Conservation (phyloP, 305 asterid species). For the Rubia tinctorum region DNA sequence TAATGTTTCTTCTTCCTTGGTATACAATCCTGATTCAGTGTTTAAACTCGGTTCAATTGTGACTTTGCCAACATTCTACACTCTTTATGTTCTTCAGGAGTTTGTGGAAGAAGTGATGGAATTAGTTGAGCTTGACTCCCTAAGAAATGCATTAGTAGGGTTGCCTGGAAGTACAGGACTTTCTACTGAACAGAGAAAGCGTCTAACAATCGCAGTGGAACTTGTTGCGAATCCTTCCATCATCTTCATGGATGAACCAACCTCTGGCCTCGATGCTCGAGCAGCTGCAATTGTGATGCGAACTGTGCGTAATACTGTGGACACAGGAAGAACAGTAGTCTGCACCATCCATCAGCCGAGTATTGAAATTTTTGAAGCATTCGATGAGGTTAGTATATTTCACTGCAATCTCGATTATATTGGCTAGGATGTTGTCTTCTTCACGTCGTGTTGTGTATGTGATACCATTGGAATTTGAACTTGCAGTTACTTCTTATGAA, state of each 20-base stretch:
- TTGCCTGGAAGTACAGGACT: constrained; percentile 82
- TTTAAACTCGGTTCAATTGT: constrained; percentile 1
- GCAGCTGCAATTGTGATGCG: constrained; percentile 97
- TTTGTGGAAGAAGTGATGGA: constrained; percentile 89
- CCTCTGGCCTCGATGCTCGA: constrained; percentile 94
- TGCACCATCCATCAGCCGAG: constrained; percentile 97
- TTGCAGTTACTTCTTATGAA: constrained; percentile 84
- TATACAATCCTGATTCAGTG: not conserved
- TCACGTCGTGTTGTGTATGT: not conserved
- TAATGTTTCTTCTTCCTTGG: constrained; percentile 12
- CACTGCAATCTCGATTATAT: not conserved
- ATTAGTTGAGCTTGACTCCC: constrained; percentile 73
- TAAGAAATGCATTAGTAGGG: constrained; percentile 83
- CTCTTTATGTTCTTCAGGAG: constrained; percentile 47
- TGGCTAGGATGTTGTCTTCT: not conserved
- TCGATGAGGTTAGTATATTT: constrained; percentile 66
- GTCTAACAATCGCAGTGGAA: constrained; percentile 88
- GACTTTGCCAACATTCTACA: constrained; percentile 5
- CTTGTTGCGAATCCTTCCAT: constrained; percentile 94
- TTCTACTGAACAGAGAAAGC: constrained; percentile 93
- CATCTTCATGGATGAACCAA: constrained; percentile 94
- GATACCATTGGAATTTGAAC: constrained; percentile 17
- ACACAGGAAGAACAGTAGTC: constrained; percentile 89
- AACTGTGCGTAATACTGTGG: constrained; percentile 89
- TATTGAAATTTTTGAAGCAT: constrained; percentile 91